A percentile compares a stretch with the other conserved stretches of the same genome.
phyloP scores from a whole-genome alignment of 2,329 filamentous ascomycete species.

The Aspergillus sp. region DNA sequence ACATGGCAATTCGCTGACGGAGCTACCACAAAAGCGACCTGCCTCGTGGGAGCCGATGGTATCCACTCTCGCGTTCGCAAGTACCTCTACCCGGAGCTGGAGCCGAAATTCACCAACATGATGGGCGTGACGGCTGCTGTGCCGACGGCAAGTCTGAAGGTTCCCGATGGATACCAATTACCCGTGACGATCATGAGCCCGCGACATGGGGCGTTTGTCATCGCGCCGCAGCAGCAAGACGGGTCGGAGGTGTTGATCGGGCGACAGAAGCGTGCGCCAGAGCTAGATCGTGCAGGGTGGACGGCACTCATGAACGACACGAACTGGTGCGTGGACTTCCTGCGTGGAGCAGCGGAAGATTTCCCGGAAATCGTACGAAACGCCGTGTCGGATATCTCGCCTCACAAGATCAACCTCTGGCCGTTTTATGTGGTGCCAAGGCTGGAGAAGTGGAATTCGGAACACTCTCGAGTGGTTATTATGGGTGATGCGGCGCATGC shows the following conservation, averaged over 20 bases:
- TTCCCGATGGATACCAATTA: constrained; percentile 37
- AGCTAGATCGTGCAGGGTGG: constrained; percentile 46
- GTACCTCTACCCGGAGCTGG: constrained; percentile 51
- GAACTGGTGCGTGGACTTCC: constrained; percentile 36
- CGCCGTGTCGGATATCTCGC: constrained; percentile 37
- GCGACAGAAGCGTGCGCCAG: constrained; percentile 41
- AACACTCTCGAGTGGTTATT: constrained; percentile 42
- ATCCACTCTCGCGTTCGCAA: constrained; percentile 58
- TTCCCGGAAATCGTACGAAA: constrained; percentile 39
- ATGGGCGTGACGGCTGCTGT: constrained; percentile 40
- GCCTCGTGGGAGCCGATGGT: constrained; percentile 60
- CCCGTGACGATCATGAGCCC: constrained; percentile 47
- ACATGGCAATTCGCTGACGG: constrained; percentile 52
- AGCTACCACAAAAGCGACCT: constrained; percentile 34
- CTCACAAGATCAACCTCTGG: constrained; percentile 47
- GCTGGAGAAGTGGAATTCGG: constrained; percentile 47
- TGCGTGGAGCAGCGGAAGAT: constrained; percentile 33
- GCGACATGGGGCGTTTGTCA: constrained; percentile 49
- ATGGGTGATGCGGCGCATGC: constrained; percentile 65
- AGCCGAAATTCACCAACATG: constrained; percentile 54
- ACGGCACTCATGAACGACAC: constrained; percentile 42
- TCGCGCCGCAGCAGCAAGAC: constrained; percentile 50
- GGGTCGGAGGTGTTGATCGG: constrained; percentile 53
- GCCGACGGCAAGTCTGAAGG: constrained; percentile 38
- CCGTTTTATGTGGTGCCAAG: constrained; percentile 52